Conservation (phyloP, 805 yeast genomes). For the Suhomyces canberraensis region DNA sequence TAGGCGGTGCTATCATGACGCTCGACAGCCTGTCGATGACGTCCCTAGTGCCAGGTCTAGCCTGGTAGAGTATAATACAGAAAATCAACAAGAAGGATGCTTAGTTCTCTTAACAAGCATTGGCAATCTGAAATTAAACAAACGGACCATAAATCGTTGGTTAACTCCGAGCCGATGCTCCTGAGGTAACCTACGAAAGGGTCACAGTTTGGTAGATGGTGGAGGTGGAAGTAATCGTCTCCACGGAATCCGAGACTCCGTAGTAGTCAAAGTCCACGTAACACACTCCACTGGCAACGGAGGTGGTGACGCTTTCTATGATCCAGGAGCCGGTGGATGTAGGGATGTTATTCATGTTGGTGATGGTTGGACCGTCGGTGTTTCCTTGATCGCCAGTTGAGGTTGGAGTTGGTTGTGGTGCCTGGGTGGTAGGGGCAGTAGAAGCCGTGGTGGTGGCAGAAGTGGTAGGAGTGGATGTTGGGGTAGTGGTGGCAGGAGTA, state of each 20-base stretch:
- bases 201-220: constrained; percentile 36
- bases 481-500: constrained; percentile 4
- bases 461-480: constrained; percentile 2
- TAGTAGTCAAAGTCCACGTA: constrained; percentile 37
- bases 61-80: constrained; percentile 4
- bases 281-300: constrained; percentile 30
- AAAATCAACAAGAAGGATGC: constrained; percentile 5
- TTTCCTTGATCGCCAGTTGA: constrained; percentile 11
- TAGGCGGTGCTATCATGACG: too few species aligned
- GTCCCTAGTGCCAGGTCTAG: not conserved
- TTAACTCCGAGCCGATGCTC: not conserved
- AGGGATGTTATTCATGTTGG: constrained; percentile 20
- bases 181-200: constrained; percentile 2
- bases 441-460: constrained; percentile 9
- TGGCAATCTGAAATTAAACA: constrained; percentile 2
- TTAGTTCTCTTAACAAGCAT: constrained; percentile 6
- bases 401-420: constrained; percentile 10
- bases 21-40: not conserved
- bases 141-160: not conserved
- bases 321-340: constrained; percentile 28
- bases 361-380: constrained; percentile 25
- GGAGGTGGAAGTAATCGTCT: constrained; percentile 37
- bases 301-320: constrained; percentile 32
- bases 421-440: constrained; percentile 11
- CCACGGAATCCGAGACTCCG: constrained; percentile 16